Evolutionary conservation across 148 eudicot species (phyloP), one percentile per base, ranked within the genome.

Genomic region (Agrostemma githago): DNA sequence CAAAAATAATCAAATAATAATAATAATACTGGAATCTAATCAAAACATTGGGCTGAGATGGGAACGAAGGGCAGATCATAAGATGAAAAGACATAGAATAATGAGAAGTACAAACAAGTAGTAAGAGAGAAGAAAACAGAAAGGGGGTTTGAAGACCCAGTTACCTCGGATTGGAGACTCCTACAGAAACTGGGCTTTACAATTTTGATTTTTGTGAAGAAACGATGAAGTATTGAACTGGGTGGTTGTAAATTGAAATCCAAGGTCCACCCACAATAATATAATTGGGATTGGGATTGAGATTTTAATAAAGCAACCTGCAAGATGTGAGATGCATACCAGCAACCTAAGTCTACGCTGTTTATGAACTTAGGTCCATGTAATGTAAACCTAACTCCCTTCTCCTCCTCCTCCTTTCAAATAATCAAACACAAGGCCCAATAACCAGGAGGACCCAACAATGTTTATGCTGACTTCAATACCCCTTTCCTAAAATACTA

Each of bases 131-230:
- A 26, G 1, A 48, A 66, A 0, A 53, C 26, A 67, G 16, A 67
- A 19, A 53, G n/a, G 19, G 4, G 37, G 34, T 61, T 61, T 20
- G 39, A 66, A 5, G 71, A 75, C 57, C 78, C 72, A 67, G 59
- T 57, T 75, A 75, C 78, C 78, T 56, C 34, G 9, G 10, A 40
- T 7, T 26, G 64, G n/a, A 54, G 56, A 56, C n/a, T 21, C 43
- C 40, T 67, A 66, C 11, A 8, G 6, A 26, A 67, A 75, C 78
- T 75, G 78, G 78, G 78, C 78, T 75, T 70, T 26, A 26, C 8
- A 6, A 41, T 19, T 42, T 17, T 43, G 34, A 0, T 19, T 67
- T 37, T 26, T 26, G 34, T 42, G 37, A 44, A 67, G 14, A 42
- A 66, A 17, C 1, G 34, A 26, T 26, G 34, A 26, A 26, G 34